A percentile compares a stretch with the other conserved stretches of the same genome.
phyloP scores from a whole-genome alignment of 257 asterid genomes.

The Coffea canephora region DNA sequence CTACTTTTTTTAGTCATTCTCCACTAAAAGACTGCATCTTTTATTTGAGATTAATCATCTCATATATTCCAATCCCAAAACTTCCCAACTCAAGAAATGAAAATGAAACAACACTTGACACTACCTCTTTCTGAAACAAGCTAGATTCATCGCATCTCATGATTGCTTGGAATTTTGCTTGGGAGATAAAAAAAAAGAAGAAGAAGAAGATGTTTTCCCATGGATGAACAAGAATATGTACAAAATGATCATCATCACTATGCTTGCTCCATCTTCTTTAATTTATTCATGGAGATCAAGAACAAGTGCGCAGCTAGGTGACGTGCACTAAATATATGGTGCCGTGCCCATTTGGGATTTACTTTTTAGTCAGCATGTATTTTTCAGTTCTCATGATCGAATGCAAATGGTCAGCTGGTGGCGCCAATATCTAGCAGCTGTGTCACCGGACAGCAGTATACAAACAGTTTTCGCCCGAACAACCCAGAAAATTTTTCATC shows the following conservation, averaged over 20 bases:
- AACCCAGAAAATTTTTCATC: not conserved
- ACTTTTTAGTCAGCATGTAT: not conserved
- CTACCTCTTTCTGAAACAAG: not conserved
- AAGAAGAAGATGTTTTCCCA: too few species aligned
- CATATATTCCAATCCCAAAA: not conserved
- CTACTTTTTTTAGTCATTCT: constrained; percentile 7
- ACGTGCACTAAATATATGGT: not conserved
- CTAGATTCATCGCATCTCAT: not conserved
- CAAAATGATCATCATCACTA: not conserved
- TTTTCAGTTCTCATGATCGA: not conserved
- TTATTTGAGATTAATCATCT: not conserved
- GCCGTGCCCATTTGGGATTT: not conserved
- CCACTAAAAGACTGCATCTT: not conserved
- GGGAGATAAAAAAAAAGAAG: too few species aligned
- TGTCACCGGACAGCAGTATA: not conserved
- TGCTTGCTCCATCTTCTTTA: not conserved
- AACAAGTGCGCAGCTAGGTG: not conserved
- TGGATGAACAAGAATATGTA: not conserved
- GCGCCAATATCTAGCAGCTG: not conserved
- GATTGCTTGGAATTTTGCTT: too few species aligned
- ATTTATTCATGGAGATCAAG: not conserved
- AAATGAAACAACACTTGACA: not conserved
- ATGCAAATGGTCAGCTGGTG: not conserved
- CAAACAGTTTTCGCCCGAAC: not conserved
- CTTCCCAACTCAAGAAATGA: too few species aligned